Evolutionary conservation across 495 filamentous ascomycete genomes (phyloP), one percentile per base, ranked within the genome.

Genomic region (Amphirosellinia nigrospora): DNA sequence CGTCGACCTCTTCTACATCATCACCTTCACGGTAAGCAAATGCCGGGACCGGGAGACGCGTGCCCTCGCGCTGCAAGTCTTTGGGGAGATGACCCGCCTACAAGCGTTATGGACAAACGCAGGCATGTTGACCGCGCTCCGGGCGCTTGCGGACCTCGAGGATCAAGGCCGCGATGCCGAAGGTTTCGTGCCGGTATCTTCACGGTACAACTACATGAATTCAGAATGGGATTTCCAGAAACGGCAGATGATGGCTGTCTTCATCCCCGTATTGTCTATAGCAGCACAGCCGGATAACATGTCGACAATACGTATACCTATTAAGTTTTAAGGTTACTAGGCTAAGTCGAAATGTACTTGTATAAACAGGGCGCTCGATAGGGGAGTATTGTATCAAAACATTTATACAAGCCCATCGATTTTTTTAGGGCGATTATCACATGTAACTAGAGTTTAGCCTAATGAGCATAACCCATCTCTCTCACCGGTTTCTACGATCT

Each of bases 101-200:
- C 72, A 76, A 30, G 70, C 70, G 0, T 62, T 74, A 5, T 76
- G 74, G 74, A 70, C 72, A 11, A 76, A 72, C 36, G 30, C 56
- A 41, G 72, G 66, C 16, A 61, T 76, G 70, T 19, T 72, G 6
- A 69, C 70, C 13, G 71, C 70, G 59, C 41, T 72, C 21, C 52
- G 70, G 21, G 70, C 61, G 19, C 70, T 76, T 30, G 66, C 66
- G 30, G 61, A 71, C 52, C 66, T 74, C 38, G 72, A 76, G 50
- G 32, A 74, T 2, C 62, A 61, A 23, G 74, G 70, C 13, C 71
- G 71, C 63, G 72, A 72, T 13, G 68, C 50, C 36, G 69, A 26
- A 13, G 72, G 70, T n/a, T 72, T 72, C 23, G 63, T 76, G 34
- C 74, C 74, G 19, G 43, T 70, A 9, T 65, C 63, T 11, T 68